A percentile compares a stretch with the other conserved stretches of the same genome.
Evolutionary conservation across 1,284 basidiomycete species (phyloP).

Genomic region (Boletus smithii): DNA sequence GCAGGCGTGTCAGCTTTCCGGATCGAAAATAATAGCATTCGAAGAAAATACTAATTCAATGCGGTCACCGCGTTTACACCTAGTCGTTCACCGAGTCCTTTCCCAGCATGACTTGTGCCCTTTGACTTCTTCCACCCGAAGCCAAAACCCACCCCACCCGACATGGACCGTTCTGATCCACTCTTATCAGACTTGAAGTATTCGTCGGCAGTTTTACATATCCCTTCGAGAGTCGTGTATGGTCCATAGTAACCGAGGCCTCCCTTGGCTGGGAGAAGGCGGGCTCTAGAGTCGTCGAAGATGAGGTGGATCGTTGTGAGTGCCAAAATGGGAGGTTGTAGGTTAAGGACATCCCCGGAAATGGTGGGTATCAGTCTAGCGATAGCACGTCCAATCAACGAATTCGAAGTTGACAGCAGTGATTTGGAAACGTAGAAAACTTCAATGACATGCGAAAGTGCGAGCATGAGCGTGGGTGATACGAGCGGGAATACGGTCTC

Average conservation of each 20-base stretch:
- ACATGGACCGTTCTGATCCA: constrained; percentile 33
- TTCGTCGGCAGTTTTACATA: constrained; percentile 54
- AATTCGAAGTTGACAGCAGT: constrained; percentile 35
- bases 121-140: constrained; percentile 13
- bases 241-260: constrained; percentile 63
- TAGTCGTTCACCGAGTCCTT: constrained; percentile 11
- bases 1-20: neutral
- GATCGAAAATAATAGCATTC: neutral
- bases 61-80: constrained; percentile 15
- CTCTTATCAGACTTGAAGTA: constrained; percentile 39
- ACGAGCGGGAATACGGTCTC: constrained; percentile 50
- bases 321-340: constrained; percentile 66
- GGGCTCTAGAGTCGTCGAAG: constrained; percentile 68
- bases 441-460: constrained; percentile 55
- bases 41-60: constrained; percentile 17
- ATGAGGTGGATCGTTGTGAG: constrained; percentile 63
- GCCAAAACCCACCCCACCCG: constrained; percentile 32
- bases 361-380: constrained; percentile 46
- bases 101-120: constrained; percentile 6
- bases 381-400: constrained; percentile 33
- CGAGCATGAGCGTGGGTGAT: constrained; percentile 54
- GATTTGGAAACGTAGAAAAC: constrained; percentile 47
- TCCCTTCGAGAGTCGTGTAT: constrained; percentile 54
- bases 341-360: constrained; percentile 52
- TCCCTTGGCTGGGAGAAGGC: constrained; percentile 52